Evolutionary conservation across 805 yeast species (phyloP).

Genomic region (Starmerella cellae): DNA sequence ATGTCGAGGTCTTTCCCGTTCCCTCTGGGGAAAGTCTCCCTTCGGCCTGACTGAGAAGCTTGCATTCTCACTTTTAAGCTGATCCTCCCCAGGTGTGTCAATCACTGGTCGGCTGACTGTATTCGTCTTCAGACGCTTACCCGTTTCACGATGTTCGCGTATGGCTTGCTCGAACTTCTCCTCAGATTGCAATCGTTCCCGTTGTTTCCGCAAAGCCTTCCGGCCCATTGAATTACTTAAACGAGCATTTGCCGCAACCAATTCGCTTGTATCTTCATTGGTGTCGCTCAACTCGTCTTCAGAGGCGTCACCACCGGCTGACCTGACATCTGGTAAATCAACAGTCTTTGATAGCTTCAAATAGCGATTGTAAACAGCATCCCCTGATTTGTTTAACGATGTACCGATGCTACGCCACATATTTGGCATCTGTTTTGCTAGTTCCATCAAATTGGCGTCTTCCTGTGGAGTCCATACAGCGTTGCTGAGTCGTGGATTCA

Average conservation of each 20-base stretch:
- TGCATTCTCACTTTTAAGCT: too few species aligned
- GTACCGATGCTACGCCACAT: conserved; percentile 87
- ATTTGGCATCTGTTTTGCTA: conserved; percentile 66
- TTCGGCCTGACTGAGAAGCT: too few species aligned
- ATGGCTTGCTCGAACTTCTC: conserved; percentile 31
- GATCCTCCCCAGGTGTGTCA: background rate
- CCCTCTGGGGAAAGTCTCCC: too few species aligned
- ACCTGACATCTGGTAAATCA: too few species aligned
- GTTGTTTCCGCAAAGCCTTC: conserved; percentile 77
- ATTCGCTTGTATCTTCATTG: background rate
- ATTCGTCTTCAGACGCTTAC: background rate
- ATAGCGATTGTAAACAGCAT: background rate
- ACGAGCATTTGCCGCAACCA: conserved; percentile 75
- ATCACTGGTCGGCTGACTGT: background rate
- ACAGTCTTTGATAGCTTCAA: background rate
- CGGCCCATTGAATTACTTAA: conserved; percentile 87
- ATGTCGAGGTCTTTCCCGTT: too few species aligned
- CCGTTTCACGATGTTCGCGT: conserved; percentile 1
- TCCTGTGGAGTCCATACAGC: conserved; percentile 61
- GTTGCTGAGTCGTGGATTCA: conserved; percentile 58
- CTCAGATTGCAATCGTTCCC: conserved; percentile 74
- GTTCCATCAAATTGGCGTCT: conserved; percentile 53
- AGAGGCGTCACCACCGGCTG: too few species aligned
- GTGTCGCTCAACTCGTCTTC: background rate
- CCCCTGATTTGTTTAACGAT: conserved; percentile 41